phyloP scores from a whole-genome alignment of 495 filamentous ascomycete genomes.

The Tuber melanosporum region DNA sequence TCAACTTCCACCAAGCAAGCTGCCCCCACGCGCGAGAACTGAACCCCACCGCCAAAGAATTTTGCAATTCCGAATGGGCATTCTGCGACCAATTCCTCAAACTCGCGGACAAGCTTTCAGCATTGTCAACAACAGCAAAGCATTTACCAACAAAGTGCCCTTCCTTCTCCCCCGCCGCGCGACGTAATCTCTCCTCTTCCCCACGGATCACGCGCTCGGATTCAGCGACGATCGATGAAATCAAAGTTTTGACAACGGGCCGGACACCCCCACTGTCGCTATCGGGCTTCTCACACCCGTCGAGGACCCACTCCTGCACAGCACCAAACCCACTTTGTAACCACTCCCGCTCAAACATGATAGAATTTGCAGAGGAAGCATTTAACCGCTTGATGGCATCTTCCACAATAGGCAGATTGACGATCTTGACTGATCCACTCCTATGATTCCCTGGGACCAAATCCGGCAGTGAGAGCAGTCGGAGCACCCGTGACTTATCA shows the following conservation, averaged over 20 bases:
- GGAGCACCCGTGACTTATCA: slow-evolving; percentile 40
- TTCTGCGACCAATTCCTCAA: slow-evolving; percentile 68
- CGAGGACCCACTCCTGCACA: slow-evolving; percentile 16
- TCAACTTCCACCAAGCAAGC: slow-evolving; percentile 87
- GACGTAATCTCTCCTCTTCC: slow-evolving; percentile 9
- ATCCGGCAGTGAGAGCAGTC: slow-evolving; percentile 33
- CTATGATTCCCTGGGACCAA: slow-evolving; percentile 39
- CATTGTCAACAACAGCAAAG: slow-evolving; percentile 11
- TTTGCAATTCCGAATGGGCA: slow-evolving; percentile 75
- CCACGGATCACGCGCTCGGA: slow-evolving; percentile 9
- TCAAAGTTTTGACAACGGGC: slow-evolving; percentile 56
- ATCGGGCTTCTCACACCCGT: slow-evolving; percentile 4
- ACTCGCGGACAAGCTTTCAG: slow-evolving; percentile 49
- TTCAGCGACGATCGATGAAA: slow-evolving; percentile 57
- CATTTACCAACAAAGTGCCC: background rate
- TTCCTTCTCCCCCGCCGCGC: background rate
- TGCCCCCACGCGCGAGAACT: slow-evolving; percentile 62
- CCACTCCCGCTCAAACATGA: slow-evolving; percentile 18
- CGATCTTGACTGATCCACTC: slow-evolving; percentile 48
- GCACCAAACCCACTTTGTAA: slow-evolving; percentile 11
- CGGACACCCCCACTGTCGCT: slow-evolving; percentile 46
- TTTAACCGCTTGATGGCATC: slow-evolving; percentile 39
- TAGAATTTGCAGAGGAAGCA: background rate
- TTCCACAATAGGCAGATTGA: slow-evolving; percentile 49
- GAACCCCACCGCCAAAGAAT: slow-evolving; percentile 69